These are phyloP conservation scores for Graphiopsis chlorocephala DNA, from an alignment of 2,329 filamentous ascomycete species.

Conservation along the genomic window DNA sequence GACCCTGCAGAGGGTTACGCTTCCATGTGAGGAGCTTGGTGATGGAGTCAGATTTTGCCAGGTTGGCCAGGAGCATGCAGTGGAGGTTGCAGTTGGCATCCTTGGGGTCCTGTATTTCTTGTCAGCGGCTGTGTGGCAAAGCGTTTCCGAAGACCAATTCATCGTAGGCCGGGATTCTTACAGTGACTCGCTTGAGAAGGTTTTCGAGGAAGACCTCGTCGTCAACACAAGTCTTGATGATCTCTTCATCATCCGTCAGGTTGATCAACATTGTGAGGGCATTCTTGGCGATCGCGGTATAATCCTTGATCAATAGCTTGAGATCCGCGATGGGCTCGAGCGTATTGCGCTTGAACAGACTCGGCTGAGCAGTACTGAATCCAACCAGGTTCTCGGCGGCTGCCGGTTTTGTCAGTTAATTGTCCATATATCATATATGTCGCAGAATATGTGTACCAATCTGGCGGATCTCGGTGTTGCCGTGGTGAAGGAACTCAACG, in stretches of 20 bases:
- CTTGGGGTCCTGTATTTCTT: conserved; percentile 55
- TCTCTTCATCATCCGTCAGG: conserved; percentile 70
- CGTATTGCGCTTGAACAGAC: conserved; percentile 79
- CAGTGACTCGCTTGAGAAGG: conserved; percentile 69
- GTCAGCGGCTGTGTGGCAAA: background rate
- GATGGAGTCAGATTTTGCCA: conserved; percentile 75
- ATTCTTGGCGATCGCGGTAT: conserved; percentile 90
- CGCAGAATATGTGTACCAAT: conserved; percentile 53
- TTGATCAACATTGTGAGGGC: conserved; percentile 89
- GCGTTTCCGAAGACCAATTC: background rate
- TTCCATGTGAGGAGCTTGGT: conserved; percentile 67
- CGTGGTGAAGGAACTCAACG: conserved; percentile 88
- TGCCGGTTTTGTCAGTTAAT: conserved; percentile 32
- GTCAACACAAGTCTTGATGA: conserved; percentile 68
- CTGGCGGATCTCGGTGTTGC: conserved; percentile 85
- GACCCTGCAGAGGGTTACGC: conserved; percentile 64
- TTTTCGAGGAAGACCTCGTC: conserved; percentile 80
- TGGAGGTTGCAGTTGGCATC: conserved; percentile 82
- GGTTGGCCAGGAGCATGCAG: conserved; percentile 89
- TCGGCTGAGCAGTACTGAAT: conserved; percentile 71
- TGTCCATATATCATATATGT: background rate
- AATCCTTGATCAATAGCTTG: conserved; percentile 81
- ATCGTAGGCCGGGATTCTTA: conserved; percentile 50
- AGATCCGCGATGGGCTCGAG: conserved; percentile 79
- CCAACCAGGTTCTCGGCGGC: conserved; percentile 84